Conservation (phyloP, 2,329 filamentous ascomycete genomes). For the Cyanodermella asteris region DNA sequence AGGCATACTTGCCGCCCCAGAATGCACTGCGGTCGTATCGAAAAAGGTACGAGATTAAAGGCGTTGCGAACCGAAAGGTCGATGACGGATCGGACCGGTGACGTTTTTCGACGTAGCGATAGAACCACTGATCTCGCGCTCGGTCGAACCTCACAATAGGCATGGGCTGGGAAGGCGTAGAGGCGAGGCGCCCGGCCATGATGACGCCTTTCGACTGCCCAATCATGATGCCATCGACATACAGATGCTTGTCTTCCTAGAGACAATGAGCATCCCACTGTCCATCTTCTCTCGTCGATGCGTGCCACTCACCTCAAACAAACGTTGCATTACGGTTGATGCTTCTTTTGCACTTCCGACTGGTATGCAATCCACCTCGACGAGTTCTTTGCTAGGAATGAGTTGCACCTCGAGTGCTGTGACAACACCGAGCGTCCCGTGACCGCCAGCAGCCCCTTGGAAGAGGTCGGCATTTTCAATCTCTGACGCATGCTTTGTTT, state of each 20-base stretch:
- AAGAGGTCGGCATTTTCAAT: constrained; percentile 32
- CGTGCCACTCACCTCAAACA: constrained; percentile 12
- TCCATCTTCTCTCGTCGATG: constrained; percentile 36
- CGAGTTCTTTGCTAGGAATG: constrained; percentile 30
- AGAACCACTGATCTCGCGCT: constrained; percentile 7
- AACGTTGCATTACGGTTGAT: constrained; percentile 25
- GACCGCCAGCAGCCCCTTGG: constrained; percentile 34
- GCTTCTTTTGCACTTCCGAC: constrained; percentile 27
- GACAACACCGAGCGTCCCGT: constrained; percentile 38
- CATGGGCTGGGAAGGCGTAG: background rate
- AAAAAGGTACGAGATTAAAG: constrained; percentile 6
- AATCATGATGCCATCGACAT: constrained; percentile 46
- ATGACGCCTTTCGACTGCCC: constrained; percentile 33
- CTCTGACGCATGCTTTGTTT: constrained; percentile 26
- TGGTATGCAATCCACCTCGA: constrained; percentile 40
- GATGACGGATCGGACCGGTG: background rate
- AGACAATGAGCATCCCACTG: no score
- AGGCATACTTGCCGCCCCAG: constrained; percentile 40
- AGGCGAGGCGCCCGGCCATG: constrained; percentile 38
- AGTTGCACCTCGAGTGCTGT: constrained; percentile 39
- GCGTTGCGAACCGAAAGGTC: constrained; percentile 3
- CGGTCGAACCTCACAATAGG: constrained; percentile 3
- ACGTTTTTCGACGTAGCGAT: constrained; percentile 4
- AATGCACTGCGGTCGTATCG: constrained; percentile 40
- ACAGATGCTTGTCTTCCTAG: no score